Conservation (phyloP, 2,329 filamentous ascomycete genomes). For the Bipolaris oryzae region DNA sequence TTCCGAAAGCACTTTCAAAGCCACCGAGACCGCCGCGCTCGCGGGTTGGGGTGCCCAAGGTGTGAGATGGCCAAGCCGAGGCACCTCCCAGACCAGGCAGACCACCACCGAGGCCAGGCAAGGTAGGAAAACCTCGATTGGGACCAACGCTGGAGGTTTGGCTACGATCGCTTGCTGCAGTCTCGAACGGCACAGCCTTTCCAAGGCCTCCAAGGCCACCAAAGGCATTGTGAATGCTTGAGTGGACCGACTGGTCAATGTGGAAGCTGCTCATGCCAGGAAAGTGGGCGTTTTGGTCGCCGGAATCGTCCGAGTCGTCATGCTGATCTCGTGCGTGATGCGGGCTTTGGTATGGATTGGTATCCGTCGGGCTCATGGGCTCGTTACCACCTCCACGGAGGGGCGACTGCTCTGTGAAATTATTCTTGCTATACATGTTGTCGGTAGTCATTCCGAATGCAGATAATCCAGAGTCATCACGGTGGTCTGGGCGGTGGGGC, state of each 20-base stretch:
- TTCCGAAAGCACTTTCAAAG: conserved; percentile 66
- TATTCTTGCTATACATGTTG: conserved; percentile 62
- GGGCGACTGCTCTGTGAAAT: conserved; percentile 63
- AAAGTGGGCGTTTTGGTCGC: conserved; percentile 58
- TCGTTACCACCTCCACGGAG: conserved; percentile 62
- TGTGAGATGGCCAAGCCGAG: conserved; percentile 66
- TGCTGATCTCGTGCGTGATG: conserved; percentile 73
- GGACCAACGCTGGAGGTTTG: conserved; percentile 88
- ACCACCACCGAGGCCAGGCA: conserved; percentile 65
- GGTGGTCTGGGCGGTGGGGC: conserved; percentile 55
- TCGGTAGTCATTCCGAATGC: conserved; percentile 67
- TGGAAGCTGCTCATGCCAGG: conserved; percentile 62
- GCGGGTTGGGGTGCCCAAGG: conserved; percentile 74
- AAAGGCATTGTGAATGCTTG: conserved; percentile 57
- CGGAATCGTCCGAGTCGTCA: conserved; percentile 62
- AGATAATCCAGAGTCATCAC: conserved; percentile 65
- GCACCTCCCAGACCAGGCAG: conserved; percentile 65
- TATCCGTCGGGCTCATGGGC: conserved; percentile 88
- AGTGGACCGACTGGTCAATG: conserved; percentile 51
- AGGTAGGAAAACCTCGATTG: conserved; percentile 68
- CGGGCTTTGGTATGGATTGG: conserved; percentile 94
- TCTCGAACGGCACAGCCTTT: conserved; percentile 53
- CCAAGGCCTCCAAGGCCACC: conserved; percentile 62
- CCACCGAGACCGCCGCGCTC: conserved; percentile 63
- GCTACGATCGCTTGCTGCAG: conserved; percentile 82